Percentiles rank a stretch among this genome's conserved stretches.
Conservation (phyloP, 441 rosid species). For the Metrosideros polymorpha region DNA sequence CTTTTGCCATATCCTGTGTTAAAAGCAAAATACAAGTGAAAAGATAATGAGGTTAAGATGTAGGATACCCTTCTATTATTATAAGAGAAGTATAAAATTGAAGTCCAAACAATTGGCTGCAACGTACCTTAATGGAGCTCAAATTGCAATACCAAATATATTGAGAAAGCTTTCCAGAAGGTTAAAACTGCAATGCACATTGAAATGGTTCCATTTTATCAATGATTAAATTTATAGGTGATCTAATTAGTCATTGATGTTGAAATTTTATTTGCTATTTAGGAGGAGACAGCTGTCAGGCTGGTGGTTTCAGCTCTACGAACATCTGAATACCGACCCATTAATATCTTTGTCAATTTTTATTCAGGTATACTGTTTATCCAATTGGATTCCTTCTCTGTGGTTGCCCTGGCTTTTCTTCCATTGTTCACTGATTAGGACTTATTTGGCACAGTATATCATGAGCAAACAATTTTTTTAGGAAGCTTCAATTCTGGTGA, state of each 20-base stretch:
- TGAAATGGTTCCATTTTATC: not conserved
- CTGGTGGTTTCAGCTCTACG: conserved; percentile 51
- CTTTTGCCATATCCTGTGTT: not conserved
- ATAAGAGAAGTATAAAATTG: not conserved
- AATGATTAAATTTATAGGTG: not conserved
- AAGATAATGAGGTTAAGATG: not conserved
- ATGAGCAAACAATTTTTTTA: not conserved
- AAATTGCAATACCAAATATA: not conserved
- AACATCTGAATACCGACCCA: conserved; percentile 68
- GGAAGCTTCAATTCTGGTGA: not conserved
- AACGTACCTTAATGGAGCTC: not conserved
- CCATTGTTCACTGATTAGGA: not conserved
- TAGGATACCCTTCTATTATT: not conserved
- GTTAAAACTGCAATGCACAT: not conserved
- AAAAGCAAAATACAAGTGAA: not conserved
- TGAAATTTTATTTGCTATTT: not conserved
- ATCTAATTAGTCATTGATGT: not conserved
- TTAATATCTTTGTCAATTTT: conserved; percentile 68
- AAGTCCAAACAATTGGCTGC: not conserved
- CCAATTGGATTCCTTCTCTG: not conserved
- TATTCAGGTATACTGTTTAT: conserved; percentile 45
- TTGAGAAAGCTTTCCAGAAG: not conserved
- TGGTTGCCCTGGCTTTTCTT: not conserved
- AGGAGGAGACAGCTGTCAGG: conserved; percentile 85
- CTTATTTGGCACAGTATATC: not conserved